A percentile compares a stretch with the other conserved stretches of the same genome.
Evolutionary conservation across 176 grass and related monocot genomes (phyloP).

Genomic region (Stipa capillata): DNA sequence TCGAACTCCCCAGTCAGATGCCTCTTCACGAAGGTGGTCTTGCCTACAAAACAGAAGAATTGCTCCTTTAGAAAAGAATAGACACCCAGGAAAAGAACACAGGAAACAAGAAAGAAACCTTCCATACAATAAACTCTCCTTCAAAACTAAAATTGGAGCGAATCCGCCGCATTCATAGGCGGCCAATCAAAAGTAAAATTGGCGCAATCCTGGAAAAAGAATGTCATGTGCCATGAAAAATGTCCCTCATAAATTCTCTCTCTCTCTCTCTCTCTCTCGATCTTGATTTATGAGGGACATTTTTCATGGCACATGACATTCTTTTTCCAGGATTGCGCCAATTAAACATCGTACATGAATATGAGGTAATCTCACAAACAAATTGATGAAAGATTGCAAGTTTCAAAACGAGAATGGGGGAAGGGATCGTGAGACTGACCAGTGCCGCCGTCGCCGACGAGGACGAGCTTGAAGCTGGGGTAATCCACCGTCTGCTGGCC

Average conservation of each 20-base stretch:
- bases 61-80: neutral
- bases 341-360: neutral
- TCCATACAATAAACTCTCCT: neutral
- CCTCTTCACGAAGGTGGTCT: slow-evolving; percentile 63
- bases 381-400: neutral
- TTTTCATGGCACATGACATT: too few relatives aligned
- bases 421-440: slow-evolving; percentile 15
- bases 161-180: neutral
- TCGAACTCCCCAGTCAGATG: slow-evolving; percentile 64
- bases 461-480: slow-evolving; percentile 56
- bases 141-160: neutral
- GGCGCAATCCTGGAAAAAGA: too few relatives aligned
- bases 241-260: too few relatives aligned
- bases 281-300: neutral
- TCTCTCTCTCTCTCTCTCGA: neutral
- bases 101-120: neutral
- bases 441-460: slow-evolving; percentile 56
- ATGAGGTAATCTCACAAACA: neutral
- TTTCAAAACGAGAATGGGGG: neutral
- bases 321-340: neutral
- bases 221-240: too few relatives aligned
- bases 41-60: slow-evolving; percentile 24
- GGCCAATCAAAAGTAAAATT: neutral
- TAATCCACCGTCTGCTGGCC: slow-evolving; percentile 56
- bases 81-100: neutral